phyloP scores from a whole-genome alignment of 2,329 filamentous ascomycete genomes.

The Aureobasidium musti region DNA sequence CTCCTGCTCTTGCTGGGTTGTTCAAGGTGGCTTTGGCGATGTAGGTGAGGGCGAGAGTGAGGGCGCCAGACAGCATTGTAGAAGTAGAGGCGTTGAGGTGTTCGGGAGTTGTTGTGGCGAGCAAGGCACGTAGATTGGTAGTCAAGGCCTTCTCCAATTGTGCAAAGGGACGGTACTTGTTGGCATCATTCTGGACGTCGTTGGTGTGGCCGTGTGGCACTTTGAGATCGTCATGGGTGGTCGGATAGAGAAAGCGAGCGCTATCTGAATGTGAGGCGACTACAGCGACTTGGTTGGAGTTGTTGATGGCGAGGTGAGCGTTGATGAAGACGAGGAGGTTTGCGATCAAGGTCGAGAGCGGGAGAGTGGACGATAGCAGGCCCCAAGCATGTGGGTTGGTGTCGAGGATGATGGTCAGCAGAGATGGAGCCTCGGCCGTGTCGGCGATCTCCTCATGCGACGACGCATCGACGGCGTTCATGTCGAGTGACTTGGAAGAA shows the following conservation, averaged over 20 bases:
- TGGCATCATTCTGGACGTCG: conserved; percentile 54
- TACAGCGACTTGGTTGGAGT: conserved; percentile 88
- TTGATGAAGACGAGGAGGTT: conserved; percentile 96
- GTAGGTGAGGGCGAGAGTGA: conserved; percentile 85
- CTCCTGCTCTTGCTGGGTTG: conserved; percentile 36
- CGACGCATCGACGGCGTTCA: conserved; percentile 67
- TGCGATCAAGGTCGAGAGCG: conserved; percentile 80
- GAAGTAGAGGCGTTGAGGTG: conserved; percentile 70
- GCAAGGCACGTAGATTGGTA: conserved; percentile 69
- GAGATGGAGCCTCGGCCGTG: conserved; percentile 63
- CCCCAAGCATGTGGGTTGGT: conserved; percentile 96
- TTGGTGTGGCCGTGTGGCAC: conserved; percentile 36
- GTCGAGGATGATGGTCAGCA: conserved; percentile 89
- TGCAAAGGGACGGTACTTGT: conserved; percentile 92
- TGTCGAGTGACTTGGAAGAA: conserved; percentile 46
- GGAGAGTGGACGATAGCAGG: conserved; percentile 69
- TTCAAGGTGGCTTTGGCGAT: conserved; percentile 74
- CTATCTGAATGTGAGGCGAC: conserved; percentile 86
- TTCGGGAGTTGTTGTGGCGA: conserved; percentile 65
- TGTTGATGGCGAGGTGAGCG: conserved; percentile 90
- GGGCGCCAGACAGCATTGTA: conserved; percentile 85
- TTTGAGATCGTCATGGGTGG: conserved; percentile 36
- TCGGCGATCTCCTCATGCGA: conserved; percentile 43
- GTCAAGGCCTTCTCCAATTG: conserved; percentile 81
- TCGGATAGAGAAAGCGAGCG: conserved; percentile 87